These are phyloP conservation scores for Candida pseudofarinosa DNA, from an alignment of 805 yeast genomes.

Conservation along the genomic window DNA sequence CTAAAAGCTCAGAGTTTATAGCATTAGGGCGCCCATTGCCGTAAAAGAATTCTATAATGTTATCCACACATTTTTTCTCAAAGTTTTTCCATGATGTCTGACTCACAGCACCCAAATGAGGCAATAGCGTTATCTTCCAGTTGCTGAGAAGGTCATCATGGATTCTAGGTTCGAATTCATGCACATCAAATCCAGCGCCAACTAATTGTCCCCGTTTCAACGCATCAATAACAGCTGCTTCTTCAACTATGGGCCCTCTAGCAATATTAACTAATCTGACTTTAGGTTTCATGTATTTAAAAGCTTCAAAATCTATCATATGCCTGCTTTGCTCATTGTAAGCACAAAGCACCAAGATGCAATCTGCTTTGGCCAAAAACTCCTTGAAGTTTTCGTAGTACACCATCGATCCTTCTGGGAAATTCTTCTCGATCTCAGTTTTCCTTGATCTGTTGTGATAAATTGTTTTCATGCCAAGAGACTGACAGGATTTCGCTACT, in stretches of 20 bases:
- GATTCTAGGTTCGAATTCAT: slow-evolving; percentile 39
- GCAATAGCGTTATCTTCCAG: slow-evolving; percentile 32
- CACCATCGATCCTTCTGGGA: slow-evolving; percentile 21
- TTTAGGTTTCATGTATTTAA: slow-evolving; percentile 19
- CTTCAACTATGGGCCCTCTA: slow-evolving; percentile 39
- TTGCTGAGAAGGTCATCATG: slow-evolving; percentile 26
- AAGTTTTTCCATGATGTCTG: slow-evolving; percentile 33
- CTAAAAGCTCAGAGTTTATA: slow-evolving; percentile 7
- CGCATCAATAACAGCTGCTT: slow-evolving; percentile 36
- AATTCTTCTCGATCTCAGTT: slow-evolving; percentile 23
- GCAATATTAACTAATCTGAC: slow-evolving; percentile 34
- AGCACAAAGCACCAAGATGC: slow-evolving; percentile 37
- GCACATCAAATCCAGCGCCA: slow-evolving; percentile 42
- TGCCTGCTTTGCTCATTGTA: slow-evolving; percentile 35
- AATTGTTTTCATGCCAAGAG: slow-evolving; percentile 41
- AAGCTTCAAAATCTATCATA: slow-evolving; percentile 28
- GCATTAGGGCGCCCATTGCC: slow-evolving; percentile 25
- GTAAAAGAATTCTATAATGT: slow-evolving; percentile 32
- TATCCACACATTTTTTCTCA: slow-evolving; percentile 33
- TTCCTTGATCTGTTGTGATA: slow-evolving; percentile 38
- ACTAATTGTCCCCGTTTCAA: slow-evolving; percentile 36
- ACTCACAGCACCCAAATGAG: slow-evolving; percentile 36
- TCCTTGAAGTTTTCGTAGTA: slow-evolving; percentile 20
- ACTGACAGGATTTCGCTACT: slow-evolving; percentile 25
- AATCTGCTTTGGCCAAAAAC: slow-evolving; percentile 21